phyloP scores from a whole-genome alignment of 2,329 filamentous ascomycete species.

The Exserohilum turcica region DNA sequence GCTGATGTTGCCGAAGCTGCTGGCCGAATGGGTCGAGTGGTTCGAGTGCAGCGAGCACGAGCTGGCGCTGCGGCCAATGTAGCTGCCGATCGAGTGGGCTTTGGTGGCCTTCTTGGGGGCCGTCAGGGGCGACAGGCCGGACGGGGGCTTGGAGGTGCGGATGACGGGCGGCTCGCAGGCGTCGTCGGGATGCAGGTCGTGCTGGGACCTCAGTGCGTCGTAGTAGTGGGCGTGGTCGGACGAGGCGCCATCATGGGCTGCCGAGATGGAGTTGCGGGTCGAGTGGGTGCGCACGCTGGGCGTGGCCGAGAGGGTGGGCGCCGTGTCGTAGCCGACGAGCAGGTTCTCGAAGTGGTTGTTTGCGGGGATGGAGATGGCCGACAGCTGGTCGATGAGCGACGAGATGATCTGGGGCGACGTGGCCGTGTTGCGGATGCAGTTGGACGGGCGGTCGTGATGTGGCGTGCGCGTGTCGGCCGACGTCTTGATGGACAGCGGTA shows the following conservation, averaged over 20 bases:
- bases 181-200: constrained; percentile 60
- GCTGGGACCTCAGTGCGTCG: constrained; percentile 56
- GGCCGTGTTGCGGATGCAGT: constrained; percentile 45
- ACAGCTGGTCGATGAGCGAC: constrained; percentile 66
- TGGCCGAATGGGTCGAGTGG: constrained; percentile 42
- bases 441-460: constrained; percentile 34
- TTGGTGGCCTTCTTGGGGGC: constrained; percentile 56
- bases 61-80: constrained; percentile 56
- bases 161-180: constrained; percentile 72
- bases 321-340: constrained; percentile 38
- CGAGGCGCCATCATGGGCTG: constrained; percentile 58
- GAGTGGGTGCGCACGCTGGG: constrained; percentile 34
- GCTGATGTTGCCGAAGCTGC: constrained; percentile 51
- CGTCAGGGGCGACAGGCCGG: constrained; percentile 74
- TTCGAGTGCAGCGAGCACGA: constrained; percentile 44
- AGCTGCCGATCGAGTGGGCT: constrained; percentile 60
- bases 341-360: constrained; percentile 70
- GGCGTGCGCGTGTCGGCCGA: constrained; percentile 24
- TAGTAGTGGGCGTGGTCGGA: constrained; percentile 74
- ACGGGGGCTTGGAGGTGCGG: constrained; percentile 80
- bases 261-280: constrained; percentile 23
- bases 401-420: constrained; percentile 72
- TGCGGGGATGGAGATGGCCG: constrained; percentile 66
- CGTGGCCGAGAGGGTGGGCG: constrained; percentile 33
- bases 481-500: constrained; percentile 27